phyloP scores from a whole-genome alignment of 2,329 filamentous ascomycete species.

The Dactylonectria estremocensis region DNA sequence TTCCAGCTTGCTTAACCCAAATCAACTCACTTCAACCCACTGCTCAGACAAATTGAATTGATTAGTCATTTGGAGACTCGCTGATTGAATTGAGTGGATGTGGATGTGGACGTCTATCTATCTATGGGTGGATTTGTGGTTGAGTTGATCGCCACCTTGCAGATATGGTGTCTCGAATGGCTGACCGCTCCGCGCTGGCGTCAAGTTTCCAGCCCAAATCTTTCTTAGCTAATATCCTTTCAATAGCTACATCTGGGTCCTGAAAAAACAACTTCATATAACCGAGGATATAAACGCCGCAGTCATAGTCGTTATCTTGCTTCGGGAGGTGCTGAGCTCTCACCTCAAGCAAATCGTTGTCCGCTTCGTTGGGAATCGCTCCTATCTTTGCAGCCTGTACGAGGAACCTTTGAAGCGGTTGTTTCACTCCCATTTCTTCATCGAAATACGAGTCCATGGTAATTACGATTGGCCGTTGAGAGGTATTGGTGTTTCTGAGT shows the following conservation, averaged over 20 bases:
- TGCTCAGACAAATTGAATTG: too few species aligned
- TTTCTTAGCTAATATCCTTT: neutral
- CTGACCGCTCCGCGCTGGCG: neutral
- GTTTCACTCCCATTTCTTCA: neutral
- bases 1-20: too few species aligned
- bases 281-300: neutral
- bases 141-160: too few species aligned
- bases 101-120: too few species aligned
- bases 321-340: slow-evolving; percentile 1
- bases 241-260: neutral
- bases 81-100: too few species aligned
- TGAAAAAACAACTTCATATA: slow-evolving; percentile 1
- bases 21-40: too few species aligned
- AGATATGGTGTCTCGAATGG: neutral
- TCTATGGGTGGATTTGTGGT: too few species aligned
- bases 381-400: neutral
- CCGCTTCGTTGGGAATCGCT: neutral
- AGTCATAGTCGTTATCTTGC: neutral
- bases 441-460: neutral
- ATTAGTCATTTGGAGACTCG: too few species aligned
- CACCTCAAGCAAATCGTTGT: neutral
- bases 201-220: slow-evolving; percentile 1
- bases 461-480: neutral
- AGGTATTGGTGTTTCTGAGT: neutral
- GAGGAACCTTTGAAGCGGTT: neutral